Conservation (phyloP, 2,329 filamentous ascomycete species). For the Cercospora zeina region DNA sequence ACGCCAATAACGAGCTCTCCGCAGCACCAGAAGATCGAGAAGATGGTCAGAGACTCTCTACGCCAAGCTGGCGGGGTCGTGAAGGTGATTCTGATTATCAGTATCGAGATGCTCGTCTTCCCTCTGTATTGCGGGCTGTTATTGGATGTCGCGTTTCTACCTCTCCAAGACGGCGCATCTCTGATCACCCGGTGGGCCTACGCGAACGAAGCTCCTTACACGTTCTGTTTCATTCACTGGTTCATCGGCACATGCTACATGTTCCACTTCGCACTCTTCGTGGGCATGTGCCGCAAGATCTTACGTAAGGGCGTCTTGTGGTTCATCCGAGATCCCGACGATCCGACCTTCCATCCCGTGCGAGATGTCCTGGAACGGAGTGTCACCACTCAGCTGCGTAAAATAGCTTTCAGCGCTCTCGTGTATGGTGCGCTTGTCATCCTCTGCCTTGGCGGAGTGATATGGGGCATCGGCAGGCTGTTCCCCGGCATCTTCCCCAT, state of each 20-base stretch:
- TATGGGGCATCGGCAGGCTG: constrained; percentile 78
- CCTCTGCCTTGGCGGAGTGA: constrained; percentile 88
- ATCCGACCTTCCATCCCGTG: constrained; percentile 96
- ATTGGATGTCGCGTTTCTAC: constrained; percentile 82
- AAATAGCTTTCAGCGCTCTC: constrained; percentile 92
- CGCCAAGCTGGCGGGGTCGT: constrained; percentile 94
- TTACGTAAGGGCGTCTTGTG: constrained; percentile 94
- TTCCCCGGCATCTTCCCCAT: constrained; percentile 78
- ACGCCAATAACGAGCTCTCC: constrained; percentile 68
- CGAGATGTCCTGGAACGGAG: constrained; percentile 93
- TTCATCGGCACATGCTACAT: constrained; percentile 98
- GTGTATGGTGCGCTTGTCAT: constrained; percentile 94
- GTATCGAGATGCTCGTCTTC: constrained; percentile 98
- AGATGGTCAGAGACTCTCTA: constrained; percentile 75
- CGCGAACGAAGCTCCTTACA: constrained; percentile 75
- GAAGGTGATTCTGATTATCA: constrained; percentile 97
- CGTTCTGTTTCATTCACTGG: constrained; percentile 96
- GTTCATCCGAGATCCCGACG: constrained; percentile 96
- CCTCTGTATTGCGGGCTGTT: constrained; percentile 92
- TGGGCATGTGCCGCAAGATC: constrained; percentile 98
- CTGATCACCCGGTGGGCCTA: constrained; percentile 76
- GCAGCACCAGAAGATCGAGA: constrained; percentile 63
- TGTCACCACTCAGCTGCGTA: constrained; percentile 87
- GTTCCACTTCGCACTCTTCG: constrained; percentile 98
- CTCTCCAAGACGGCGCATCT: constrained; percentile 80